phyloP scores from a whole-genome alignment of 495 filamentous ascomycete species.

The Monascus purpureus region DNA sequence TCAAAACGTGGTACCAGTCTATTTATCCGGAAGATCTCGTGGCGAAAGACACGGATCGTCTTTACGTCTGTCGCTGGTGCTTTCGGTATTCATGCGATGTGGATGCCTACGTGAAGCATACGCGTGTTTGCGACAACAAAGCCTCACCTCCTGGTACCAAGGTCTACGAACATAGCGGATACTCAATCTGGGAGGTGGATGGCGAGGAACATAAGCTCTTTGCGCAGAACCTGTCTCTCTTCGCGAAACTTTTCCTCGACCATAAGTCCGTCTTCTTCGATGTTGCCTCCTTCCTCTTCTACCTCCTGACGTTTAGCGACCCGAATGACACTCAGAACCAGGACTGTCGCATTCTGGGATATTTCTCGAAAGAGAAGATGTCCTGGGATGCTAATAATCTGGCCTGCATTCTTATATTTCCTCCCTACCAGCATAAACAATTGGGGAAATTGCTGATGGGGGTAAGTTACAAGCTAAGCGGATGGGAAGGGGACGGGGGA shows the following conservation, averaged over 20 bases:
- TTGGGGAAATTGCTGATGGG: constrained; percentile 86
- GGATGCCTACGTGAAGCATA: constrained; percentile 42
- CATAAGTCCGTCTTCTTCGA: constrained; percentile 99
- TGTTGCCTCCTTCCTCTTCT: constrained; percentile 88
- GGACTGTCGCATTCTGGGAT: constrained; percentile 57
- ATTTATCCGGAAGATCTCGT: constrained; percentile 67
- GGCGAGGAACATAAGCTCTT: constrained; percentile 82
- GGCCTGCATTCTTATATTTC: constrained; percentile 92
- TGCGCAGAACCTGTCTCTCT: constrained; percentile 88
- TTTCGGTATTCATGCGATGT: constrained; percentile 81
- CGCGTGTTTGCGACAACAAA: constrained; percentile 20
- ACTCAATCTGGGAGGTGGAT: constrained; percentile 79
- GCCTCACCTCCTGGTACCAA: constrained; percentile 28
- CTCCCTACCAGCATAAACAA: constrained; percentile 83
- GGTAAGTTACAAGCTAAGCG: constrained; percentile 83
- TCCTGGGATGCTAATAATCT: constrained; percentile 98
- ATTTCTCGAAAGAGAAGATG: constrained; percentile 97
- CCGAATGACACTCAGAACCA: constrained; percentile 13
- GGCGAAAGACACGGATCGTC: constrained; percentile 42
- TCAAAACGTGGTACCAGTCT: constrained; percentile 68
- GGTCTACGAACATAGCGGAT: constrained; percentile 46
- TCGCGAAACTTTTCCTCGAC: constrained; percentile 95
- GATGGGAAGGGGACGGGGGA: constrained; percentile 46
- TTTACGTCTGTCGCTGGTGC: constrained; percentile 87
- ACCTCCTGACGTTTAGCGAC: constrained; percentile 52